Conservation (phyloP, 371 early-diverging fungal genomes). For the Mucor velutinosus region DNA sequence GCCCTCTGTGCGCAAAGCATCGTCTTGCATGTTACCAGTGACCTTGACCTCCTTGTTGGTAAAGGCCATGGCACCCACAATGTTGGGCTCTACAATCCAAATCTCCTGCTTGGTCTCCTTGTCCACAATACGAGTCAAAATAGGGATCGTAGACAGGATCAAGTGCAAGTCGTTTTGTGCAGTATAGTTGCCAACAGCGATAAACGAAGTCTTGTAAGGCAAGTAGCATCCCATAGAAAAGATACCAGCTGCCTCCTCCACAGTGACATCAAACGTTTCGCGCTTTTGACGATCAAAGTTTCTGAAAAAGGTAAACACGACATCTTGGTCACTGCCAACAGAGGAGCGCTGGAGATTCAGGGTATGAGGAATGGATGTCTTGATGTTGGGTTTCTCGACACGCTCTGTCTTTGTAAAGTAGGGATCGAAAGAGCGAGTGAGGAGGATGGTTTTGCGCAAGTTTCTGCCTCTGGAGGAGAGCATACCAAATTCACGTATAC, state of each 20-base stretch:
- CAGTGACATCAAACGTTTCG: constrained; percentile 50
- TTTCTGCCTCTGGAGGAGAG: constrained; percentile 69
- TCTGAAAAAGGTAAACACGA: constrained; percentile 67
- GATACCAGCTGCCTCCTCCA: constrained; percentile 25
- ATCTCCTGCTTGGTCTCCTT: constrained; percentile 51
- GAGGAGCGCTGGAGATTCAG: constrained; percentile 57
- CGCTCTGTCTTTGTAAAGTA: constrained; percentile 61
- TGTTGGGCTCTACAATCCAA: constrained; percentile 70
- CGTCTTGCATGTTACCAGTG: constrained; percentile 46
- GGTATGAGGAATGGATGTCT: constrained; percentile 46
- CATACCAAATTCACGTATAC: constrained; percentile 79
- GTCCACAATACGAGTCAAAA: constrained; percentile 50
- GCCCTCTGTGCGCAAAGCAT: constrained; percentile 34
- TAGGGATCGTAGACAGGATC: constrained; percentile 68
- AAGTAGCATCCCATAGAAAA: constrained; percentile 50
- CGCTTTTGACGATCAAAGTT: constrained; percentile 63
- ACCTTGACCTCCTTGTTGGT: constrained; percentile 49
- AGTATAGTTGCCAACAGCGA: constrained; percentile 69
- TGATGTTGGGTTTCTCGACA: constrained; percentile 32
- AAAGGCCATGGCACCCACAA: constrained; percentile 62
- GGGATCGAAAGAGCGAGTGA: constrained; percentile 68
- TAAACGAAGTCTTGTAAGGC: constrained; percentile 68
- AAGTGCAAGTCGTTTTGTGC: constrained; percentile 58
- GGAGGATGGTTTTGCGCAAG: constrained; percentile 63
- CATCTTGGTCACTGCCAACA: constrained; percentile 35